Percentiles rank a stretch among this genome's conserved stretches.
Conservation (phyloP, 2,329 filamentous ascomycete genomes). For the Diatrype stigma region DNA sequence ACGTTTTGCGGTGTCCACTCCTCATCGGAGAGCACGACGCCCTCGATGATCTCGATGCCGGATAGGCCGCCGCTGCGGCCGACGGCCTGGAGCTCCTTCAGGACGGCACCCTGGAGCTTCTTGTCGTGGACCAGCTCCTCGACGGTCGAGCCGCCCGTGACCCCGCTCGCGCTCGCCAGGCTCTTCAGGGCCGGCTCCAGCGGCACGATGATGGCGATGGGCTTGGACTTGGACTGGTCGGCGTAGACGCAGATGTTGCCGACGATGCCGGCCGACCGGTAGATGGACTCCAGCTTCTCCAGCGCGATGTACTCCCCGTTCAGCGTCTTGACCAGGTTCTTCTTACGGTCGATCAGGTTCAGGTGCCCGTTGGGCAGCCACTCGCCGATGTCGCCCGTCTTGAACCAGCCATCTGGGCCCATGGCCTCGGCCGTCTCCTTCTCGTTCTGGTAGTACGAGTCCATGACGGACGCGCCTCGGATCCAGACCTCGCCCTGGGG, state of each 20-base stretch:
- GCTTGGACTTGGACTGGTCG: constrained; percentile 46
- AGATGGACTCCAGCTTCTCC: constrained; percentile 61
- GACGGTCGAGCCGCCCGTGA: constrained; percentile 52
- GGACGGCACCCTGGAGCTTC: constrained; percentile 59
- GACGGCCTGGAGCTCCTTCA: constrained; percentile 59
- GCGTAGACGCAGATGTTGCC: constrained; percentile 56
- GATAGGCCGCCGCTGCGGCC: constrained; percentile 60
- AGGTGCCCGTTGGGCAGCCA: constrained; percentile 69
- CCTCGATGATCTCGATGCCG: constrained; percentile 67
- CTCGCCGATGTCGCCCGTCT: constrained; percentile 80
- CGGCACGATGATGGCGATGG: constrained; percentile 54
- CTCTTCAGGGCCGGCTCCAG: constrained; percentile 52
- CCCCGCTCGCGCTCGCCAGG: constrained; percentile 42
- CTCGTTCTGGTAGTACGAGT: constrained; percentile 72
- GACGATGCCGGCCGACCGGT: constrained; percentile 47
- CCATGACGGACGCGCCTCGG: constrained; percentile 66
- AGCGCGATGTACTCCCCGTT: constrained; percentile 81
- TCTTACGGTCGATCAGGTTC: constrained; percentile 79
- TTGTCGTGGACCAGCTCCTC: constrained; percentile 66
- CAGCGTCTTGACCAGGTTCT: constrained; percentile 81
- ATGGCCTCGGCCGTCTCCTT: constrained; percentile 70
- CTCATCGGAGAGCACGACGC: constrained; percentile 66
- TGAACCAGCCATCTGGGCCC: constrained; percentile 78
- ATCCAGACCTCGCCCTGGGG: constrained; percentile 89
- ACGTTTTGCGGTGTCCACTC: constrained; percentile 75